A percentile compares a stretch with the other conserved stretches of the same genome.
phyloP scores from a whole-genome alignment of 169 alveolate genomes.

The Toxoplasma gondii region DNA sequence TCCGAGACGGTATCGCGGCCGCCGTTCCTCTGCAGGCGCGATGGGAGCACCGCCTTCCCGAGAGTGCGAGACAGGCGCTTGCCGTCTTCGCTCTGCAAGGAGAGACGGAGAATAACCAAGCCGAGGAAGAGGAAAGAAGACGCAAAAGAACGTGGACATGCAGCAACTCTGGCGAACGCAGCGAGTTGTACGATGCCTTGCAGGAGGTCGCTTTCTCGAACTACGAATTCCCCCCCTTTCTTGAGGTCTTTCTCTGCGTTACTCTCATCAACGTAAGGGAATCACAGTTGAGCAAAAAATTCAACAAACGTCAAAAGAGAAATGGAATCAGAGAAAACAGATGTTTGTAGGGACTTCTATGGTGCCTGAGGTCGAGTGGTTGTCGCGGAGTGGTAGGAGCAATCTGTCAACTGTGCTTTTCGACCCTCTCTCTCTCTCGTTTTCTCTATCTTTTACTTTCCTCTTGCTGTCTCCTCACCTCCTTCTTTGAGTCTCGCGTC shows the following conservation, averaged over 20 bases:
- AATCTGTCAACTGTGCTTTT: too few relatives aligned
- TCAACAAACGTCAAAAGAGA: neutral
- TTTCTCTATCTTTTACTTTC: too few relatives aligned
- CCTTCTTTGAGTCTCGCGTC: too few relatives aligned
- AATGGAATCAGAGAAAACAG: neutral
- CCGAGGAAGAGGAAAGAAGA: neutral
- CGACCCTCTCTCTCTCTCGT: too few relatives aligned
- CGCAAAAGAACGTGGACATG: neutral
- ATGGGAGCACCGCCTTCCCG: neutral
- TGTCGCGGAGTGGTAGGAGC: too few relatives aligned
- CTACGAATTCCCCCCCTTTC: neutral
- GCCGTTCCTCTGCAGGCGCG: too few relatives aligned
- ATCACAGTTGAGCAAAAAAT: neutral
- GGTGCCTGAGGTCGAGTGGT: too few relatives aligned
- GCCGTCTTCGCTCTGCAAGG: neutral
- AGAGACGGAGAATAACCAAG: neutral
- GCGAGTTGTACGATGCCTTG: neutral
- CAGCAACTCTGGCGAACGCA: neutral
- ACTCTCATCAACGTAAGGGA: neutral
- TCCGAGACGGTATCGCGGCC: too few relatives aligned
- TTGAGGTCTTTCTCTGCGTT: neutral
- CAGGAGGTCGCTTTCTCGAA: neutral
- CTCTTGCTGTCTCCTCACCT: too few relatives aligned
- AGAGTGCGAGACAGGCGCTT: neutral
- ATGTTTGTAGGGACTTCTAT: too few relatives aligned